Percentiles rank a stretch among this genome's conserved stretches.
phyloP scores from a whole-genome alignment of 768 basidiomycete species.

The Boletus rufocinnamomeus region DNA sequence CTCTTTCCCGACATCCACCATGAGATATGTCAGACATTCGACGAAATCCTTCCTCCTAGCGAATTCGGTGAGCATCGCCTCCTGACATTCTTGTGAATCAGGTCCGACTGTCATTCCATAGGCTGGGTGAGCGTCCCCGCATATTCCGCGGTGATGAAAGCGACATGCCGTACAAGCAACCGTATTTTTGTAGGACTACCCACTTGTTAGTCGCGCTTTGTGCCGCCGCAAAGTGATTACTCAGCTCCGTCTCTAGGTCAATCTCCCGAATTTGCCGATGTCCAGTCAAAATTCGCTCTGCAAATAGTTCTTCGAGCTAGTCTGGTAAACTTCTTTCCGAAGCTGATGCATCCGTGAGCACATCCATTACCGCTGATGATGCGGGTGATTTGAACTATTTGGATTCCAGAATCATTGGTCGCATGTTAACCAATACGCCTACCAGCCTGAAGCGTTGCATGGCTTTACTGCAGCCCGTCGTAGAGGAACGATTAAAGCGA shows the following conservation, averaged over 20 bases:
- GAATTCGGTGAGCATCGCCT: constrained; percentile 21
- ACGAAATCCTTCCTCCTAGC: constrained; percentile 29
- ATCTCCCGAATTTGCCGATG: constrained; percentile 37
- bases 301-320: constrained; percentile 35
- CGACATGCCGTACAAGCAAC: constrained; percentile 41
- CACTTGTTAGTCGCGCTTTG: constrained; percentile 33
- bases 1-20: constrained; percentile 37
- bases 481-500: constrained; percentile 36
- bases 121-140: constrained; percentile 35
- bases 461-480: constrained; percentile 31
- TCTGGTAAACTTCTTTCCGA: constrained; percentile 38
- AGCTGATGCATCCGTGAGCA: constrained; percentile 37
- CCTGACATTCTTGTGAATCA: constrained; percentile 12
- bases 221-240: constrained; percentile 3
- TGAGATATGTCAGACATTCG: constrained; percentile 36
- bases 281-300: constrained; percentile 38
- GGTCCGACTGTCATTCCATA: constrained; percentile 13
- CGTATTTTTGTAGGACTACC: constrained; percentile 44
- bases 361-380: constrained; percentile 5
- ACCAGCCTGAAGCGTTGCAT: constrained; percentile 34
- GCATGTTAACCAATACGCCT: constrained; percentile 36
- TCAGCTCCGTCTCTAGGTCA: constrained; percentile 33
- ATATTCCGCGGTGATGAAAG: constrained; percentile 31
- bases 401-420: constrained; percentile 33
- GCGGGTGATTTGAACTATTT: constrained; percentile 16